Percentiles rank a stretch among this genome's conserved stretches.
Conservation (phyloP, 2,329 filamentous ascomycete species). For the Seiridium unicorne region DNA sequence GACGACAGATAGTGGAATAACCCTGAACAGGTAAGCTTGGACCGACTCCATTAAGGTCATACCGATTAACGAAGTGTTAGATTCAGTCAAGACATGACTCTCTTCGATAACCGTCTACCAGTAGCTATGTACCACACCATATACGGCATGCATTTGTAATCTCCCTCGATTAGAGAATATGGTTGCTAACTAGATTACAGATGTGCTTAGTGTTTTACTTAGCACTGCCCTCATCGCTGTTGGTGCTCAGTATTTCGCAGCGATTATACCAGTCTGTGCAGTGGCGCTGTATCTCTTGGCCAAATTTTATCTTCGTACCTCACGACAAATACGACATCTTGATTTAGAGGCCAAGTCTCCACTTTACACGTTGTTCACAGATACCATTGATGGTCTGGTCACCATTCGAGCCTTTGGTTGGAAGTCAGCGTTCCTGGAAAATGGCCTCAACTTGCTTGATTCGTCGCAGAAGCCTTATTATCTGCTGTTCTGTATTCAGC, state of each 20-base stretch:
- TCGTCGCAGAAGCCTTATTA: slow-evolving; percentile 28
- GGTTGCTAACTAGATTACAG: background rate
- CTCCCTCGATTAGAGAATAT: background rate
- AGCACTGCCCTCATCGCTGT: background rate
- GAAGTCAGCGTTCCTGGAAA: slow-evolving; percentile 30
- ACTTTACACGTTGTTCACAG: slow-evolving; percentile 42
- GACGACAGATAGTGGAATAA: background rate
- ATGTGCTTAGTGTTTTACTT: background rate
- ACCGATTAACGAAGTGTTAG: background rate
- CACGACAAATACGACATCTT: slow-evolving; percentile 42
- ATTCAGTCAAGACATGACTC: slow-evolving; percentile 1
- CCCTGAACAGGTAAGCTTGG: background rate
- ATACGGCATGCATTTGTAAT: background rate
- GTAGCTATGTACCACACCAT: background rate
- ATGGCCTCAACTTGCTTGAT: slow-evolving; percentile 25
- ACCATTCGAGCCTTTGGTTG: slow-evolving; percentile 46
- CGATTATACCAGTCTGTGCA: background rate
- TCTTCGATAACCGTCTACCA: background rate
- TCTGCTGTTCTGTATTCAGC: slow-evolving; percentile 26
- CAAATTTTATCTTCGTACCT: slow-evolving; percentile 43
- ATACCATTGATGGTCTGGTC: slow-evolving; percentile 38
- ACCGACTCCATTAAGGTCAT: background rate
- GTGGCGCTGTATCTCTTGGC: slow-evolving; percentile 38
- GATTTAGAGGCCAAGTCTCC: slow-evolving; percentile 43
- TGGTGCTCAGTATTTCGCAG: background rate